Evolutionary conservation across 169 alveolate genomes (phyloP).

Genomic region (Toxoplasma gondii): DNA sequence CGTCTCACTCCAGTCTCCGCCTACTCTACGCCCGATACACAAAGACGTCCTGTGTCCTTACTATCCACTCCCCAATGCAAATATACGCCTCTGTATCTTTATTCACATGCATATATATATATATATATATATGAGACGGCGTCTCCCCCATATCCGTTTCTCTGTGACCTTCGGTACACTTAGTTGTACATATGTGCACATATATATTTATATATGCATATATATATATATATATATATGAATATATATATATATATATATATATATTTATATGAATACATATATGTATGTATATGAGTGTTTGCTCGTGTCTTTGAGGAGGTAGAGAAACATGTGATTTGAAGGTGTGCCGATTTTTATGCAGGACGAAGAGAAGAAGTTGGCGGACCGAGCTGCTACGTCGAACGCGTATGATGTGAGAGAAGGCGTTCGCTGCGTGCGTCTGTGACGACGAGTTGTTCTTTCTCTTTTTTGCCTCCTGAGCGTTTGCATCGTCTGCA

Average conservation of each 20-base stretch:
- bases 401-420: slow-evolving; percentile 9
- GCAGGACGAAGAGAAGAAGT: slow-evolving; percentile 39
- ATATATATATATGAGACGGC: not conserved
- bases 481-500: too few species aligned
- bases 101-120: not conserved
- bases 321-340: too few species aligned
- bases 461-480: not conserved
- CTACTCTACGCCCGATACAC: too few species aligned
- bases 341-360: not conserved
- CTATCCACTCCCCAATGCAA: too few species aligned
- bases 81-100: too few species aligned
- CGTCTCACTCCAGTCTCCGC: not conserved
- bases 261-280: not conserved
- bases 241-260: too few species aligned
- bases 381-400: not conserved
- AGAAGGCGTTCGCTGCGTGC: slow-evolving; percentile 23
- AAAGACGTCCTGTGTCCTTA: not conserved
- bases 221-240: too few species aligned
- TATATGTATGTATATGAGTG: not conserved
- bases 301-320: not conserved
- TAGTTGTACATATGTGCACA: not conserved
- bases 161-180: too few species aligned
- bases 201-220: not conserved
- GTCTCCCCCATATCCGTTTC: too few species aligned
- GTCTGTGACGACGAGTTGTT: not conserved